Conservation (phyloP, 2,329 filamentous ascomycete genomes). For the Paecilomyces sp. region DNA sequence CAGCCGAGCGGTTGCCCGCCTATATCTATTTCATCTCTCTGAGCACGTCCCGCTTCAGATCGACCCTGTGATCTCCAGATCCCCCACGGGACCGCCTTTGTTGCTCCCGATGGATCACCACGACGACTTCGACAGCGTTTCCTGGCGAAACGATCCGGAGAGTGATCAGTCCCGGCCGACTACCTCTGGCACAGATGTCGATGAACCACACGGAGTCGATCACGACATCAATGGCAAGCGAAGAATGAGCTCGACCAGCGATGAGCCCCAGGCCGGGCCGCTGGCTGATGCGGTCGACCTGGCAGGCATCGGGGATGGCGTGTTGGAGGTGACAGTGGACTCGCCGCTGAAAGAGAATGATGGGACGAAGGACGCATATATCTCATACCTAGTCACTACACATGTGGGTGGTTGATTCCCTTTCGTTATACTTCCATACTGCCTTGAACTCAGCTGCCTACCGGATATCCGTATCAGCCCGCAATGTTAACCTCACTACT, state of each 20-base stretch:
- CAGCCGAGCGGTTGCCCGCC: not conserved
- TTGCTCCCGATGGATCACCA: conserved; percentile 36
- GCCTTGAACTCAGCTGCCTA: conserved; percentile 10
- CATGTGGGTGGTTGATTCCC: conserved; percentile 51
- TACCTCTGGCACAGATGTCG: conserved; percentile 34
- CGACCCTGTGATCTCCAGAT: not conserved
- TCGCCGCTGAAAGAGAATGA: conserved; percentile 91
- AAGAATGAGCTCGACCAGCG: conserved; percentile 37
- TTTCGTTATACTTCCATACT: not conserved
- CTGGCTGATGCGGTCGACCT: conserved; percentile 51
- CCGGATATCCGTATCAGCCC: not conserved
- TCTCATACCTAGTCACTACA: conserved; percentile 91
- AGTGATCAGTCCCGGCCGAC: conserved; percentile 37
- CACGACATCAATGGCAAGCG: conserved; percentile 42
- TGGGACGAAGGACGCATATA: conserved; percentile 91
- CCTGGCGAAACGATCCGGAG: conserved; percentile 62
- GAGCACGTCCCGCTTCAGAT: not conserved
- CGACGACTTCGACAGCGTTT: conserved; percentile 75
- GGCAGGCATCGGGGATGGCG: conserved; percentile 62
- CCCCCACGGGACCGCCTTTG: conserved; percentile 8
- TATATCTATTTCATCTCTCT: not conserved
- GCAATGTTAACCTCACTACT: conserved; percentile 3
- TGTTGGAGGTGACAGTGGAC: conserved; percentile 74
- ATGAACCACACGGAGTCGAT: conserved; percentile 24
- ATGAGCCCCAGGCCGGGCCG: conserved; percentile 43